These are phyloP conservation scores for Kwoniella dendrophila DNA, from an alignment of 768 basidiomycete genomes.

Conservation along the genomic window DNA sequence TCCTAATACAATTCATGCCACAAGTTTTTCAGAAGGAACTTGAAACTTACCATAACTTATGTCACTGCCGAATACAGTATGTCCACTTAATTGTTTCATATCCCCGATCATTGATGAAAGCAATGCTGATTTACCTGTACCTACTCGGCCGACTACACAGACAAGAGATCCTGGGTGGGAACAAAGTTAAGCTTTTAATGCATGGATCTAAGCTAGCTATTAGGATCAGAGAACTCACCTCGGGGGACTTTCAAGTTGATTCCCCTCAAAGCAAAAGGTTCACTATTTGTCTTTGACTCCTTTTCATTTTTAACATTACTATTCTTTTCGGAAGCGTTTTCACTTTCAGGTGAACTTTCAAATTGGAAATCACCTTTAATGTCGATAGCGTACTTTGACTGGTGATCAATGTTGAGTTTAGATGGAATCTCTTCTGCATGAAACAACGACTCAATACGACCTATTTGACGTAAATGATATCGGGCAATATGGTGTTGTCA, in stretches of 20 bases:
- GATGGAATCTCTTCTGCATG: constrained; percentile 63
- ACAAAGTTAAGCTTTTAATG: too few relatives aligned
- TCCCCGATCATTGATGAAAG: constrained; percentile 49
- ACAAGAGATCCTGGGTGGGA: constrained; percentile 39
- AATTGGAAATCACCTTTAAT: constrained; percentile 54
- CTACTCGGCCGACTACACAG: constrained; percentile 51
- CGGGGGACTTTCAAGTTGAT: constrained; percentile 44
- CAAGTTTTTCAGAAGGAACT: neutral
- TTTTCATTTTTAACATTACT: constrained; percentile 18
- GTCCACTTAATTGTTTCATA: constrained; percentile 39
- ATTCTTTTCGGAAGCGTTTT: constrained; percentile 37
- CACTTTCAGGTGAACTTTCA: constrained; percentile 51
- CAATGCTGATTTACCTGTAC: constrained; percentile 52
- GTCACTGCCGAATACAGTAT: constrained; percentile 42
- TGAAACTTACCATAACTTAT: constrained; percentile 41
- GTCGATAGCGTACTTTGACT: constrained; percentile 58
- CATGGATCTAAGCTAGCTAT: too few relatives aligned
- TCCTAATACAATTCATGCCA: neutral
- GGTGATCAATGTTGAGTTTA: constrained; percentile 59
- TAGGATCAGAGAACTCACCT: constrained; percentile 10
- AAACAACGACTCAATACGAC: constrained; percentile 15
- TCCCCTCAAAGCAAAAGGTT: constrained; percentile 62
- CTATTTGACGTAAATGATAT: neutral
- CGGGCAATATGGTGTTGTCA: too few relatives aligned
- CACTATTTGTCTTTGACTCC: neutral